Base-by-base conservation (phyloP, 169 alveolate genomes). In the Besnoitia besnoiti region DNA sequence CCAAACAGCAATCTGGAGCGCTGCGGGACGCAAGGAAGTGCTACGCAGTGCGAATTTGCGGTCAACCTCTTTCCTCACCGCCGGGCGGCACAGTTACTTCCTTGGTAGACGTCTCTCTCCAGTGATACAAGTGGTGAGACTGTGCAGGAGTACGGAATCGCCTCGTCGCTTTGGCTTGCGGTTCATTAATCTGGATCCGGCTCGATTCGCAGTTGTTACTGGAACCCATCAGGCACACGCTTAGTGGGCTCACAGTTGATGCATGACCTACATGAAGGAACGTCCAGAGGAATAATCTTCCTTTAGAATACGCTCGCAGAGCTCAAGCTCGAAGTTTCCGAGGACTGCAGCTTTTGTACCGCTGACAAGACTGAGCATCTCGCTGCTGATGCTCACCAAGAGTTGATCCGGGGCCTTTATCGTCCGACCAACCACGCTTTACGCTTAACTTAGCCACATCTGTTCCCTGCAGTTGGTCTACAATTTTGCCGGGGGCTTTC, bases 251-350 rank as follows among this genome's bases (percentile, higher is more conserved):
- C 35, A 21, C 39, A 33, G 8, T 49, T 21, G 85, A 39, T 21
- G 47, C 21, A 24, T 37, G 21, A 42, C 84, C 14, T 30, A 51
- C 61, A 73, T 62, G 67, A 89, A 89, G 35, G 51, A 73, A 4
- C 92, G 85, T 16, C 92, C 92, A 61, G 87, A 62, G 51, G 37
- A 35, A 42, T 50, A 89, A 0, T 89, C 92, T 40, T 7, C 50
- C 37, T 67, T 46, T 40, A 59, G 0, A 16, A 89, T 46, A 14
- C 49, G 80, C 55, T 44, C 51, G 75, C 87, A 44, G 0, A 89
- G 14, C 35, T 89, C 92, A 47, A 55, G 79, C 33, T 89, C 88
- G 30, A 75, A 73, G 50, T 80, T 80, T n/a, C 92, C 92, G 16
- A 89, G 51, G 47, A 80, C 92, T 89, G 49, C 50, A n/a, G 89